phyloP scores from a whole-genome alignment of 768 basidiomycete species.

The Pisolithus sp. region DNA sequence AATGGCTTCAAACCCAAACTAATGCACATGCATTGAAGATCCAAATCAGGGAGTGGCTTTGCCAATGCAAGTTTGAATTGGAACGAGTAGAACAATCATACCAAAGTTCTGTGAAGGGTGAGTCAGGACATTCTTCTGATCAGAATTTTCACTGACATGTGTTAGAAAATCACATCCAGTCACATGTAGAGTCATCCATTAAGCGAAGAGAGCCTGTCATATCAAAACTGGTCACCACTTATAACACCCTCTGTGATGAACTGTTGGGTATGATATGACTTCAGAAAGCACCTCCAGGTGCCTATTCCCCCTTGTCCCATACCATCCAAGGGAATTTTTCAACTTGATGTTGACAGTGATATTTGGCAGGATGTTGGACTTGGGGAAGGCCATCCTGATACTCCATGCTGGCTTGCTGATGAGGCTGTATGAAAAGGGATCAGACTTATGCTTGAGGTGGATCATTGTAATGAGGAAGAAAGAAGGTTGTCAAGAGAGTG shows the following conservation, averaged over 20 bases:
- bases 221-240: slow-evolving; percentile 14
- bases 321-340: slow-evolving; percentile 17
- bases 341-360: slow-evolving; percentile 26
- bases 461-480: too few relatives aligned
- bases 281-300: slow-evolving; percentile 18
- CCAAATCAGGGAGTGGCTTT: slow-evolving; percentile 9
- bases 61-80: slow-evolving; percentile 15
- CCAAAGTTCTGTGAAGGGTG: slow-evolving; percentile 15
- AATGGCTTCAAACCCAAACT: slow-evolving; percentile 9
- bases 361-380: slow-evolving; percentile 31
- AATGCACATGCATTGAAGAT: slow-evolving; percentile 18
- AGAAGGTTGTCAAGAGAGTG: too few relatives aligned
- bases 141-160: neutral
- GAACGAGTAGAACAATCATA: slow-evolving; percentile 9
- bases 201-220: slow-evolving; percentile 24
- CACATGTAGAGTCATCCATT: slow-evolving; percentile 22
- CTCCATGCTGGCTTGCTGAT: slow-evolving; percentile 7
- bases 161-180: slow-evolving; percentile 20
- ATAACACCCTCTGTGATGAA: slow-evolving; percentile 23
- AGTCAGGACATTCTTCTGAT: neutral
- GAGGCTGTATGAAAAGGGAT: too few relatives aligned
- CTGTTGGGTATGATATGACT: slow-evolving; percentile 14
- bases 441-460: too few relatives aligned
- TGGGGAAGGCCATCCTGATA: slow-evolving; percentile 12
- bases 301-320: slow-evolving; percentile 21